Evolutionary conservation across 164 flowering plant genomes (phyloP), one percentile per base, ranked within the genome.

Genomic region (Tetracentron sinense): DNA sequence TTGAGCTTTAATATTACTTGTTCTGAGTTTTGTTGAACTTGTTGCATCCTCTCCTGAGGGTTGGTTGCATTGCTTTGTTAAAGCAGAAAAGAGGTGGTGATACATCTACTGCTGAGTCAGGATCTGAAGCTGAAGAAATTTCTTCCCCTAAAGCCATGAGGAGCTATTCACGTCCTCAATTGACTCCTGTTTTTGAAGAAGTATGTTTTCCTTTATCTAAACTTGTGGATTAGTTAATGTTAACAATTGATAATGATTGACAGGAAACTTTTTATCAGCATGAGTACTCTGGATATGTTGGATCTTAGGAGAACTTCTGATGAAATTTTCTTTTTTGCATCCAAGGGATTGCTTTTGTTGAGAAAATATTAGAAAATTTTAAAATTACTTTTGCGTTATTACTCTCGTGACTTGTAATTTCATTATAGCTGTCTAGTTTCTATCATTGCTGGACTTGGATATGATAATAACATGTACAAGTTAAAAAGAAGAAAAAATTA

Each of bases 91-190:
- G 78, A 74, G 88, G 94, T 33, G 87, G 98, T 77, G 97, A 90
- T 64, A 83, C 89, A 65, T 93, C 98, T 47, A 88, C 98, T 55
- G 98, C 94, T 20, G 97, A 93, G 74, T 90, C 96, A 15, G 96
- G 98, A 38, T 93, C 97, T 61, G 97, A 93, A 80, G 94, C 95
- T 70, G 98, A 93, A 80, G 97, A 90, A 46, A 81, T 89, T 49
- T 69, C 81, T 46, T 87, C 94, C 33, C 96, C 96, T 25, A 88
- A 87, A 76, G 82, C 97, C 28, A 25, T 66, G 21, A n/a, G n/a
- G n/a, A 79, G 72, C 65, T 85, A 78, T 68, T 69, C 96, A 53
- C 87, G 79, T 63, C 80, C 81, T 66, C 81, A 82, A 31, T 72
- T 92, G 74, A 92, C 97, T 62, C 93, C 97, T 76, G 97, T 92